Percentiles rank a stretch among this genome's conserved stretches.
Evolutionary conservation across 2,329 filamentous ascomycete genomes (phyloP).

Genomic region (Drechmeria coniospora): DNA sequence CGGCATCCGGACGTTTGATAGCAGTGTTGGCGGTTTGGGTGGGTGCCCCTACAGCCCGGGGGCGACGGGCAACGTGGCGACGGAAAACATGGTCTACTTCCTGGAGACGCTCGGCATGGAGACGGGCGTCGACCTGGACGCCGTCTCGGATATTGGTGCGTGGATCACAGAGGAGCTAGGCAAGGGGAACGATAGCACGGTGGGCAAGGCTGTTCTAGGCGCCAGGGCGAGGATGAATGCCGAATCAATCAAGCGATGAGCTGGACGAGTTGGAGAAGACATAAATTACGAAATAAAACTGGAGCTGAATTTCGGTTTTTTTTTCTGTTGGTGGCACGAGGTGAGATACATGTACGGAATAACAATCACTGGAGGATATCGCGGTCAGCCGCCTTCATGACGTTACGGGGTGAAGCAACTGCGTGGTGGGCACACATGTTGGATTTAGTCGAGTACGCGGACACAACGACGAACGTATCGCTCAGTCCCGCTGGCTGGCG

Average conservation of each 20-base stretch:
- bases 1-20: constrained; percentile 66
- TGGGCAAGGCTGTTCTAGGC: constrained; percentile 49
- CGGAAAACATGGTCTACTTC: constrained; percentile 71
- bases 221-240: constrained; percentile 20
- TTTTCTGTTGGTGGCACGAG: too few relatives aligned
- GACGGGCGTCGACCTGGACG: constrained; percentile 57
- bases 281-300: too few relatives aligned
- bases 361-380: too few relatives aligned
- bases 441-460: too few relatives aligned
- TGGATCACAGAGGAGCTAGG: constrained; percentile 56
- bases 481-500: too few relatives aligned
- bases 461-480: too few relatives aligned
- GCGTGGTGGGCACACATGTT: too few relatives aligned
- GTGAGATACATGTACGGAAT: too few relatives aligned
- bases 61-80: constrained; percentile 73
- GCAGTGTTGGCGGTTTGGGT: constrained; percentile 64
- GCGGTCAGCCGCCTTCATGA: too few relatives aligned
- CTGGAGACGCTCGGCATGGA: constrained; percentile 58
- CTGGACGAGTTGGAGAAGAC: background rate
- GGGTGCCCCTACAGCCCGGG: constrained; percentile 78
- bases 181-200: constrained; percentile 46
- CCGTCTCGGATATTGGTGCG: constrained; percentile 49
- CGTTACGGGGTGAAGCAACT: too few relatives aligned
- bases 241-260: constrained; percentile 9
- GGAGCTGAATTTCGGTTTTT: too few relatives aligned